Evolutionary conservation across 192 early-diverging fungal genomes (phyloP).

Genomic region (Dimargaris xerosporica): DNA sequence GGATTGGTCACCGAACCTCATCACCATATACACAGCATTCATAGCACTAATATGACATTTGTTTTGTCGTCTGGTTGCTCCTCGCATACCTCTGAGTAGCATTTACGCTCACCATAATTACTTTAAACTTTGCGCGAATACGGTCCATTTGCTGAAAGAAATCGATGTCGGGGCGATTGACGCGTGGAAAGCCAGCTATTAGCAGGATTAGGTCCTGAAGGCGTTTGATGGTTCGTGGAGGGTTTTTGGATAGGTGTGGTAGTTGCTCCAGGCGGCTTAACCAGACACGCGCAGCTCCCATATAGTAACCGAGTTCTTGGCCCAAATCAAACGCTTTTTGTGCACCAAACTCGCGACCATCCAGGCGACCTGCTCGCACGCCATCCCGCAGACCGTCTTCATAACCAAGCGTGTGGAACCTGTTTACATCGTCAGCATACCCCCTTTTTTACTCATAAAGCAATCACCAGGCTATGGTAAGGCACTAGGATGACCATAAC

Average conservation of each 20-base stretch:
- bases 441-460: too few relatives aligned
- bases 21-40: too few relatives aligned
- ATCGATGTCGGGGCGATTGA: background rate
- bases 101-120: background rate
- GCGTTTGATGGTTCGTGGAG: background rate
- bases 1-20: too few relatives aligned
- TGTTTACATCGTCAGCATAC: background rate
- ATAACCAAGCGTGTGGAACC: constrained; percentile 6
- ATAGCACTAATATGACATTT: too few relatives aligned
- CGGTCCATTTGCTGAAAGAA: background rate
- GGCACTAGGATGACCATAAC: background rate
- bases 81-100: background rate
- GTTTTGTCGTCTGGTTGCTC: too few relatives aligned
- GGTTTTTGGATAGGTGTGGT: background rate
- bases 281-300: background rate
- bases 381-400: constrained; percentile 8
- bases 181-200: background rate
- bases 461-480: background rate
- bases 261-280: background rate
- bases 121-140: constrained; percentile 1
- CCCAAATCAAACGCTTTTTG: constrained; percentile 4
- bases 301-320: constrained; percentile 7
- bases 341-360: constrained; percentile 7
- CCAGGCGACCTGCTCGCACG: background rate
- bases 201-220: background rate